Evolutionary conservation across 805 yeast species (phyloP), one percentile per base, ranked within the genome.

Genomic region (Hanseniaspora vineae): DNA sequence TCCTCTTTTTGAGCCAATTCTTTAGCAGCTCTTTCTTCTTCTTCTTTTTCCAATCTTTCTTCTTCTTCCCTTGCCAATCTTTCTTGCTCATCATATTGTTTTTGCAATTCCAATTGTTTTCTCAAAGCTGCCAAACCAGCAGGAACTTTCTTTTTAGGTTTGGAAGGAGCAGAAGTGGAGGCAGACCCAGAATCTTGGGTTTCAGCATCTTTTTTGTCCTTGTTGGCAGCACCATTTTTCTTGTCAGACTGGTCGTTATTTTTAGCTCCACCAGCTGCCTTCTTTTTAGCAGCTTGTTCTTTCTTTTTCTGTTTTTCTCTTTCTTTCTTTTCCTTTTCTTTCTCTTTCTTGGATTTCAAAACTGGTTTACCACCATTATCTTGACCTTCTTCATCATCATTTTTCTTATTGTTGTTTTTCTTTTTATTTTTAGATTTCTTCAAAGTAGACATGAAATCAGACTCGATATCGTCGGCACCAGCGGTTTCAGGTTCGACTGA

Each of bases 251-350:
- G 55, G 73, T 77, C 54, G 72, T 76, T 54, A 74, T 77, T 67
- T 77, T 75, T 56, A 72, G 73, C 19, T 77, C 78, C 55, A 76
- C 80, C 54, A 77, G 80, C 40, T 33, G 14, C 6, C 15, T 33
- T 88, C 52, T 64, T 67, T 64, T 52, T 69, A 55, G 65, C 58
- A 74, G 75, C 52, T 75, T 75, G 55, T 74, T 77, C 54, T 72
- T 76, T 55, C 75, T 77, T 67, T 77, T 75, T 56, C 37, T 33
- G 37, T 73, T 90, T 90, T 62, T 84, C 94, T 54, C 77, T 79
- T 65, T 89, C 96, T 66, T 90, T 95, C 78, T 85, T 86, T 66
- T 92, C 95, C 70, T 81, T 89, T 70, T 90, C 94, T 68, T 84
- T 84, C 60, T 84, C 97, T 68, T 90, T 88, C 76, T 90, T 92